Base-by-base conservation (phyloP, 2,329 filamentous ascomycete genomes). In the Penicillium vulpinum region DNA sequence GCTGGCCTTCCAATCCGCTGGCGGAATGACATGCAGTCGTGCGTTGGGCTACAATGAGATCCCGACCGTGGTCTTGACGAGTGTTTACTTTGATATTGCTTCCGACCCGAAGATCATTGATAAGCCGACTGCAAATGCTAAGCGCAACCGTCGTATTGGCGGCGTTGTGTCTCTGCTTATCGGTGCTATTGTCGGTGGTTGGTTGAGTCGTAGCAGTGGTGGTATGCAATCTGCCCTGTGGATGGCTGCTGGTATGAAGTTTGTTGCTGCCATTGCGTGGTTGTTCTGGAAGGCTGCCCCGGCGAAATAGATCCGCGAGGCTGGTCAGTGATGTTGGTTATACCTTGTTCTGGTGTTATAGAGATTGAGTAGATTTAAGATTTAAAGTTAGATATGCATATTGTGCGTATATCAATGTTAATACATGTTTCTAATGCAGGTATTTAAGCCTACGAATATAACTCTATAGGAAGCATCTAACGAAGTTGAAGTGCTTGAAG, bases 31-130 rank as follows among this genome's bases (percentile, higher is more conserved):
- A 3, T 73, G 75, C 18, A 78, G 73, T 53, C 73, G 77, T 2
- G 66, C 73, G 5, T 68, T 80, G 24, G 69, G 71, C 0, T 75
- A 75, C 59, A 75, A 75, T 46, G 77, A 79, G 63, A 73, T 80
- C 39, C 77, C 77, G 15, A 78, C 76, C 9, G 76, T 78, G 16
- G 77, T 79, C 6, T 61, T 80, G 61, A 80, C 77, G 11, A 78
- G 76, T 41, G 68, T 78, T 15, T 79, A 78, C 57, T 78, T 77
- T 61, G 77, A 80, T 58, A 73, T 79, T 44, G 74, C 74, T 2
- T 73, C 74, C 5, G 77, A 80, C 56, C 70, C 75, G 13, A 72
- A 70, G 40, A 61, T 78, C 26, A 61, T 61, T 0, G 64, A 61
- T 4, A 67, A 66, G 49, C 71, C 75, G n/a, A 67, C 63, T 16